Base-by-base conservation (phyloP, 495 filamentous ascomycete species). In the Umbilicaria muhlenbergii region DNA sequence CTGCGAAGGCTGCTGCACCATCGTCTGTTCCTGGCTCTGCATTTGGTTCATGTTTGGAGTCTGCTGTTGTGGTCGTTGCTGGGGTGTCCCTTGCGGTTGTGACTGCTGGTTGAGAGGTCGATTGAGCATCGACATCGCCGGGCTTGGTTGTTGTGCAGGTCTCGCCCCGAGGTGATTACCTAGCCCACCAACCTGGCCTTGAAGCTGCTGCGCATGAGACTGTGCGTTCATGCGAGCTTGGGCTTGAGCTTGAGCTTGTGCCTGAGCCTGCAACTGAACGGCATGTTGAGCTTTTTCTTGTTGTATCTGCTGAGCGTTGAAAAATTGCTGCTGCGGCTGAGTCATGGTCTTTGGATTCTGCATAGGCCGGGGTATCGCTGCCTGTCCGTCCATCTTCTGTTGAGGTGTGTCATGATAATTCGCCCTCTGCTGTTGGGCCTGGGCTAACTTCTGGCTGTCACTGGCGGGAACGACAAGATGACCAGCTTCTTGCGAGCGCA, bases 401-500 rank as follows among this genome's bases (percentile, higher is more conserved):
- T 62, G 64, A 38, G 65, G 66, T 54, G 63, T 58, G 36, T 64
- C 66, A 39, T 62, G 58, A 12, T 60, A 44, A 4, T 56, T 54
- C 11, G 50, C 51, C 2, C 59, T 54, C 19, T 52, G 52, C 40
- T 65, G 65, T 36, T 66, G 64, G 45, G 67, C 64, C 41, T 67
- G 65, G 18, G 59, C 71, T 57, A 65, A 28, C 24, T 28, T 43
- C 35, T 48, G 45, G n/a, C 36, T 64, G 42, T 66, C 66, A 50
- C 75, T 81, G 14, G 76, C 78, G 10, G 78, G 78, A 11, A 82
- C 78, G 17, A 82, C 78, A 36, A 74, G 57, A 47, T 79, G 75
- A 18, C 78, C 78, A 38, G 71, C 70, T 57, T 80, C 73, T 55
- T 77, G 73, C n/a, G 68, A 70, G 18, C 74, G 73, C 41, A 74